Evolutionary conservation across 257 asterid species (phyloP), one percentile per base, ranked within the genome.

Genomic region (Forsythia suspensa): DNA sequence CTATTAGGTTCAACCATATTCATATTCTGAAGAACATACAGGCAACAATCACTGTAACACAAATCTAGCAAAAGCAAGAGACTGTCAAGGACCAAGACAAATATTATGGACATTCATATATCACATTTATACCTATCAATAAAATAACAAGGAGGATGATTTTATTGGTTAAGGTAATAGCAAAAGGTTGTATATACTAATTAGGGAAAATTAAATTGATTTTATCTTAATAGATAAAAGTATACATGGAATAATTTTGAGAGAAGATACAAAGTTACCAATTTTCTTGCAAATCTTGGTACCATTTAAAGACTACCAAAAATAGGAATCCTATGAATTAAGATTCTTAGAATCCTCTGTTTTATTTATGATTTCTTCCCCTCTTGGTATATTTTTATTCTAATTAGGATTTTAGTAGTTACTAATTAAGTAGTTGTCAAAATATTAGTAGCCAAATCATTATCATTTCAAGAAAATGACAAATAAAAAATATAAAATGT

Each of bases 1-100:
- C 66, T 41, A 69, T 70, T 70, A 5, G 91, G 86, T 65, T 87
- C 95, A 84, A 84, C 83, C 86, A 85, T 85, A 76, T 74, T 85
- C 92, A 87, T 89, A 13, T 75, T 88, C 88, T 84, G 83, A 61
- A 74, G 76, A 12, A 72, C 39, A 76, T 20, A 69, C 9, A 29
- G 24, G 36, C 76, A 39, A 72, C 80, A 55, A 8, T 81, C 42
- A 41, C 63, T 69, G 41, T 15, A 34, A 80, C 57, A 73, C 76
- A 77, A 29, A 68, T 71, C 72, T 13, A n/a, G 24, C 11, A 57
- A 18, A 18, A n/a, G 21, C 34, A 5, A 20, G 41, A 52, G 12
- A 61, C 1, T 4, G 57, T 15, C 59, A 48, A 48, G 59, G 59
- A 48, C 59, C 59, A 15, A 13, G 59, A 48, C 59, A 15, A 12